Percentiles rank a stretch among this genome's conserved stretches.
These are phyloP conservation scores for Erysimum cheiranthoides DNA, from an alignment of 345 rosid genomes.

Conservation along the genomic window DNA sequence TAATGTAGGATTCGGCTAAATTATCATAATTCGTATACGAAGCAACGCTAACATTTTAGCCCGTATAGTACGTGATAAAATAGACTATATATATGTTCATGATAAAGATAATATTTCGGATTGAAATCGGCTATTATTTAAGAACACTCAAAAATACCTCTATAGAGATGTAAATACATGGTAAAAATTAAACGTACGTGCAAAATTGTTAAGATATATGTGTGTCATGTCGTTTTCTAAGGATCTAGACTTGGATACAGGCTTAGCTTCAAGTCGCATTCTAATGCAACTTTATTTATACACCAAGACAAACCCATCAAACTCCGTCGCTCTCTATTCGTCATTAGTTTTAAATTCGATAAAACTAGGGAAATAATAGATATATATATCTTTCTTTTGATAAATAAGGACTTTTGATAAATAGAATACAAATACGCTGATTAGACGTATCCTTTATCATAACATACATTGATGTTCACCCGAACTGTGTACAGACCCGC, in stretches of 20 bases:
- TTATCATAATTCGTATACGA: not conserved
- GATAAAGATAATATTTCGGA: not conserved
- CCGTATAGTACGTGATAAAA: not conserved
- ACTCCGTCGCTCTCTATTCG: conserved; percentile 24
- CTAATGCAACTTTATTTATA: conserved; percentile 50
- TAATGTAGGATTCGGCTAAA: too few relatives aligned
- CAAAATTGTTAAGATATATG: conserved; percentile 7
- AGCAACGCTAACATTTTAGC: not conserved
- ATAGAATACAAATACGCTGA: conserved; percentile 38
- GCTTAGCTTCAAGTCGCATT: conserved; percentile 59
- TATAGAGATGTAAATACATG: not conserved
- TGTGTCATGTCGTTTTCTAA: conserved; percentile 66
- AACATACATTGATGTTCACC: conserved; percentile 37
- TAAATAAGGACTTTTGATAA: not conserved
- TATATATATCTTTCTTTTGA: not conserved
- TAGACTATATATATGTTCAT: too few relatives aligned
- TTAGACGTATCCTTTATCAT: conserved; percentile 45
- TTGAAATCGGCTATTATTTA: not conserved
- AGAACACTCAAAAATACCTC: not conserved
- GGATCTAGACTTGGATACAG: conserved; percentile 65
- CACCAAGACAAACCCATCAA: conserved; percentile 49
- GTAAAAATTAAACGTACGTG: not conserved
- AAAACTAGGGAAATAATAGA: conserved; percentile 23
- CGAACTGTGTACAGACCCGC: conserved; percentile 49
- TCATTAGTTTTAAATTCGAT: conserved; percentile 23